Base-by-base conservation (phyloP, 495 filamentous ascomycete species). In the Aspergillus carlsbadensis region DNA sequence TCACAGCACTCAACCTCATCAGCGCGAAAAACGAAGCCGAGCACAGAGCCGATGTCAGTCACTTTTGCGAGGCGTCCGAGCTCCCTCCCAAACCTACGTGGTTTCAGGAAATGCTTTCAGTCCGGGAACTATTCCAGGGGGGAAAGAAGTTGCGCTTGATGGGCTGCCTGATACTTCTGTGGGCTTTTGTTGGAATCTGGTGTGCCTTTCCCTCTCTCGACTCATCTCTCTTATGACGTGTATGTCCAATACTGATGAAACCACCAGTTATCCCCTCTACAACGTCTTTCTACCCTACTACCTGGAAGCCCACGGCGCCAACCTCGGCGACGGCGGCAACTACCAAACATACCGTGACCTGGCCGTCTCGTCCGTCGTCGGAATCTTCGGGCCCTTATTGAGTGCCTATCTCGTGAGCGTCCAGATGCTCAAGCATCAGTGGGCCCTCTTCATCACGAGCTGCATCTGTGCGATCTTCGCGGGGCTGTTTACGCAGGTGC, bases 101-200 rank as follows among this genome's bases (percentile, higher is more conserved):
- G 26, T 29, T 29, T 8, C 4, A 29, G 8, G 26, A 29, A 29
- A 29, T 29, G 94, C 3, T 29, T 29, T 29, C 26, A 4, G 8
- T 29, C 3, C 26, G 26, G 10, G 39, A 42, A 20, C 39, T 42
- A 10, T 42, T 42, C 15, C 39, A 17, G 15, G 39, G 39, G 8
- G 2, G 15, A 10, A 15, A 15, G 14, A 42, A 42, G 7, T 20
- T 42, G 3, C 39, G 15, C 15, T 15, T 17, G 15, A 42, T 42
- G 15, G 20, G 13, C 15, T 42, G 39, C 15, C 18, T 42, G 39
- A 17, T 42, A 8, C 20, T 42, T 15, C 39, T 42, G 3, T 42
- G 39, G 39, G 39, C 39, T 17, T 18, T 42, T 18, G 39, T 42
- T 4, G 39, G 39, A 20, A 42, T 42, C 15, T 42, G 39, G 39